Base-by-base conservation (phyloP, 768 basidiomycete species). In the Leccinum imitatum region DNA sequence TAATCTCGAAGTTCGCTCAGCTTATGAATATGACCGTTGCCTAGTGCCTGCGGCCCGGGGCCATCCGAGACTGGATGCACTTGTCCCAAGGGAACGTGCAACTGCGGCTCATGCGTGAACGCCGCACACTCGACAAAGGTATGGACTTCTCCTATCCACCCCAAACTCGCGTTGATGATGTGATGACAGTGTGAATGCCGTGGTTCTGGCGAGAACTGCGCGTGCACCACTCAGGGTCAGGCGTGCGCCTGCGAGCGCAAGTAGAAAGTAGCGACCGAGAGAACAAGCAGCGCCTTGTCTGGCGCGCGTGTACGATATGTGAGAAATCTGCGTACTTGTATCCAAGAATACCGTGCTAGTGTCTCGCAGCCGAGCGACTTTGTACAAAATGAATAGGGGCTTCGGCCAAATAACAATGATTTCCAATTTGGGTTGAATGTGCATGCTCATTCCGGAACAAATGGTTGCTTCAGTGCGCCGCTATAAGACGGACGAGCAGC, bases 11-110 rank as follows among this genome's bases (percentile, higher is more conserved):
- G 3, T 37, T 17, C 8, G 10, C 4, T 11, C 10, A 23, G 15
- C 10, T 2, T 30, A 5, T 13, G 17, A 19, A 0, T 25, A 55
- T 60, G 53, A 33, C 50, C 47, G 15, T 59, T 59, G 3, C 15
- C 4, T 39, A 77, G 76, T 27, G 62, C 69, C 31, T 77, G 75
- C 53, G 70, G 72, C 4, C 66, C 74, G 30, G 70, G 72, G 8
- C 65, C 74, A 35, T 31, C 58, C 15, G 75, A 73, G 46, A 68
- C 73, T 8, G 71, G 68, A 37, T 77, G 75, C 50, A 14, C 56
- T 3, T 77, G 76, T 54, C 46, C 71, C 2, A 72, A 69, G 58
- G 67, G 66, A 55, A 63, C 64, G 46, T 77, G 76, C 48, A 53
- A 68, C 48, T 77, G 76, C 64, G 19, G 58, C 8, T 37, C 61